A percentile compares a stretch with the other conserved stretches of the same genome.
These are phyloP conservation scores for Hygrophoropsis aurantiaca DNA, from an alignment of 768 basidiomycete species.

Conservation along the genomic window DNA sequence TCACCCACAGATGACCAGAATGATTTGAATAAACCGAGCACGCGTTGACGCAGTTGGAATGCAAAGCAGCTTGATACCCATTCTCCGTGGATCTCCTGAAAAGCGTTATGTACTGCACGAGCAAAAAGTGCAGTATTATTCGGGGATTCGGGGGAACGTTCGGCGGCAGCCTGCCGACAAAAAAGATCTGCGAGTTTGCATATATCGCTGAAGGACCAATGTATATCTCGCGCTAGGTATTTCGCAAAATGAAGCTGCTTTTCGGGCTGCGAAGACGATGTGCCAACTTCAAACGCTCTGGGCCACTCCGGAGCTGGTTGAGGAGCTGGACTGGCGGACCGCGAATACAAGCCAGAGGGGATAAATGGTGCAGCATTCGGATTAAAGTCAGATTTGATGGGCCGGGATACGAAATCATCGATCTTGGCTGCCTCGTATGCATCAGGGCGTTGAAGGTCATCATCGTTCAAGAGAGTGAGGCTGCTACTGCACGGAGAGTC, in stretches of 20 bases:
- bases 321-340: not conserved
- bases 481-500: constrained; percentile 7
- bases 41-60: constrained; percentile 23
- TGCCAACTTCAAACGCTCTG: not conserved
- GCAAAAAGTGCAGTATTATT: constrained; percentile 21
- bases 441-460: constrained; percentile 3
- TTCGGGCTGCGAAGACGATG: not conserved
- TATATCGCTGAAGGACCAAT: constrained; percentile 10
- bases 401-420: not conserved
- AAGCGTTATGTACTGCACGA: constrained; percentile 16
- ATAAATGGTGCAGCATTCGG: constrained; percentile 8
- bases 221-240: not conserved
- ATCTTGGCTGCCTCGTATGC: not conserved
- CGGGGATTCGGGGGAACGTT: constrained; percentile 5
- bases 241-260: not conserved
- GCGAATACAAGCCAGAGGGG: not conserved
- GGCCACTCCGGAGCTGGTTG: not conserved
- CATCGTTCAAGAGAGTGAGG: constrained; percentile 6
- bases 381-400: constrained; percentile 3
- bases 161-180: constrained; percentile 19
- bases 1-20: constrained; percentile 27
- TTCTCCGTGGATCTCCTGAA: constrained; percentile 13
- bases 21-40: constrained; percentile 21
- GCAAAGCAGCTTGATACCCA: constrained; percentile 23
- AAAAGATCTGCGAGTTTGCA: constrained; percentile 28